Evolutionary conservation across 1,139 yeast species (phyloP), one percentile per base, ranked within the genome.

Genomic region (Yamadazyma kanchanaburiensis): DNA sequence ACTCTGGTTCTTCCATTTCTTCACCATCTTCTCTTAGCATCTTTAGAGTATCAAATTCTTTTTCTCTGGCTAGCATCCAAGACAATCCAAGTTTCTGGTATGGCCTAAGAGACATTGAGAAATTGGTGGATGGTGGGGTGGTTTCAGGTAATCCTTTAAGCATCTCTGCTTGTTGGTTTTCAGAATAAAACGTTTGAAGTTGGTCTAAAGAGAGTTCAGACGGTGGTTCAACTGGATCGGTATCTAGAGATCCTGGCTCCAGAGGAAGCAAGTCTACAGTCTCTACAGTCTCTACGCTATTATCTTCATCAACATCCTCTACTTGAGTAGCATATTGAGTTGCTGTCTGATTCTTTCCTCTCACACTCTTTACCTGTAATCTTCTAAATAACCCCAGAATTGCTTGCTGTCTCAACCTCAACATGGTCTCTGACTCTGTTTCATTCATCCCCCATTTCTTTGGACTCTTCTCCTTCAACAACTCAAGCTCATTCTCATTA

Each of bases 31-130:
- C 49, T 3, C 62, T 51, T 14, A 64, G 51, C 12, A 38, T 30
- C 27, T 67, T 69, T 23, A 74, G 53, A 5, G 54, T 37, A 4
- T 55, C 65, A 21, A 67, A 58, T 40, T 79, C 82, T 31, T 72
- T 68, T 47, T 82, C 87, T 38, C 84, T 52, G 9, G 71, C 71
- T 7, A 85, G 55, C 88, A 86, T 80, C 95, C 95, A 86, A 3
- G 87, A 74, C 17, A 86, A 57, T 0, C 94, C 95, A 42, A 80
- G 85, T 38, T 72, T 76, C 53, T 88, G 96, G 50, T 88, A 88
- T 2, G 74, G 70, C 33, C 94, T 61, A 30, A 88, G 58, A 2
- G 59, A 58, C 33, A 86, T 42, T 6, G 61, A 61, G 45, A 87
- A 84, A 17, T 80, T 67, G 5, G 58, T 58, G 1, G 40, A 34